Conservation (phyloP, 2,329 filamentous ascomycete species). For the Cercospora zeina region DNA sequence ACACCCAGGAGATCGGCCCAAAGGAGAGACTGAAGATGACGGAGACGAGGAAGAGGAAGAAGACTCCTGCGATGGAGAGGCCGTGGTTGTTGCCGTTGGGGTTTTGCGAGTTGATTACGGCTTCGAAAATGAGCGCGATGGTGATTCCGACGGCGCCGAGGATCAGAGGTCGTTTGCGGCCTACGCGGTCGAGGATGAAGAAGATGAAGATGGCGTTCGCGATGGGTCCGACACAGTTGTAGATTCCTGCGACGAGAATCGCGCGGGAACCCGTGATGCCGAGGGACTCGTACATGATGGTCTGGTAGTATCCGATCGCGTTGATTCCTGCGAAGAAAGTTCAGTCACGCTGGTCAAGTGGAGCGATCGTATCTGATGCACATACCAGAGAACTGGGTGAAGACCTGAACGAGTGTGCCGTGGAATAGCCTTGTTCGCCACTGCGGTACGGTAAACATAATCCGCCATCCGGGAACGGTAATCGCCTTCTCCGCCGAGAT, state of each 20-base stretch:
- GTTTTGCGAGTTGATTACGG: slow-evolving; percentile 57
- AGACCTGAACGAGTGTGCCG: slow-evolving; percentile 63
- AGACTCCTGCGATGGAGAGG: slow-evolving; percentile 62
- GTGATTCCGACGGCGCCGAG: slow-evolving; percentile 57
- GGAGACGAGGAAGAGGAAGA: slow-evolving; percentile 65
- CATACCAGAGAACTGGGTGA: slow-evolving; percentile 59
- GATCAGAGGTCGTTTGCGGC: slow-evolving; percentile 55
- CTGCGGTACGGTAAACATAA: slow-evolving; percentile 59
- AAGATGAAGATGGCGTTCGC: slow-evolving; percentile 62
- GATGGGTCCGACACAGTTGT: slow-evolving; percentile 60
- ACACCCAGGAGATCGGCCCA: slow-evolving; percentile 63
- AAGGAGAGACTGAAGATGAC: slow-evolving; percentile 62
- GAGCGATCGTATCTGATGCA: not conserved
- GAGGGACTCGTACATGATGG: slow-evolving; percentile 59
- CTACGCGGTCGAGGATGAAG: slow-evolving; percentile 57
- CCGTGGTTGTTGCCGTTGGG: slow-evolving; percentile 45
- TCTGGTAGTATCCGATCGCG: slow-evolving; percentile 64
- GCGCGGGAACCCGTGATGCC: slow-evolving; percentile 56
- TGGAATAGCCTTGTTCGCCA: slow-evolving; percentile 64
- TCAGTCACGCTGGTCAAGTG: not conserved
- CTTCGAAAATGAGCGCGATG: slow-evolving; percentile 61
- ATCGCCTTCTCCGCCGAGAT: slow-evolving; percentile 61
- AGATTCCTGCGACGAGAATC: slow-evolving; percentile 60
- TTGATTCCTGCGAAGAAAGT: slow-evolving; percentile 53
- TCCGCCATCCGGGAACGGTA: slow-evolving; percentile 55